Base-by-base conservation (phyloP, 2,329 filamentous ascomycete genomes). In the Pseudopithomyces chartarum region DNA sequence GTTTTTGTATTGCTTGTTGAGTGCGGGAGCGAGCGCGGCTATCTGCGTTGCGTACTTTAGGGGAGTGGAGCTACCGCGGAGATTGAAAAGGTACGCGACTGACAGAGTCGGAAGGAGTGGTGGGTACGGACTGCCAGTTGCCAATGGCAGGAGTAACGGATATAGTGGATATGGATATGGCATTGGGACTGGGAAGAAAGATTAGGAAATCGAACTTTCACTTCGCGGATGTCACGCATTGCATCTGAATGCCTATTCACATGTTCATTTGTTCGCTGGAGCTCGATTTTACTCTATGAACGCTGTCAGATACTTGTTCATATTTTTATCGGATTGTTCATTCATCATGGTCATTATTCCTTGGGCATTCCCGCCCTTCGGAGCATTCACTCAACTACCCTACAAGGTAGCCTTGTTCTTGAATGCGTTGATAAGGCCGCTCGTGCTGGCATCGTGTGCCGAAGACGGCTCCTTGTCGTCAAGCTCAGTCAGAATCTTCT, bases 361-460 rank as follows among this genome's bases (percentile, higher is more conserved):
- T 23, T 36, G 5, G 45, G 38, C 50, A 46, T 52, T 36, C 32
- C 42, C 51, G 38, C 40, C 54, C 57, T 23, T 40, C 11, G 29
- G 47, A n/a, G 33, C 34, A 22, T 13, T 12, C 2, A 4, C 12
- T 29, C n/a, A n/a, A 15, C 29, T 50, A 54, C 50, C 56, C 57
- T 69, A 74, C 67, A 71, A 68, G 55, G 68, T 78, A 52, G 84
- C 78, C 83, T 85, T 87, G 81, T 89, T 87, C 89, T 97, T 97
- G 83, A 97, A 99, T 10, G 91, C 91, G 58, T 89, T 89, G 78
- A 99, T 92, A 65, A 99, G 83, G 26, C 93, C 91, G 62, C 88
- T 91, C 11, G 95, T 99, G 69, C 90, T 95, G 60, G 87, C 81
- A 77, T 99, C 95, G 79, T 99, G 95, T 56, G 84, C 85, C 57